phyloP scores from a whole-genome alignment of 2,329 filamentous ascomycete species.

The Plenodomus biglobosus region DNA sequence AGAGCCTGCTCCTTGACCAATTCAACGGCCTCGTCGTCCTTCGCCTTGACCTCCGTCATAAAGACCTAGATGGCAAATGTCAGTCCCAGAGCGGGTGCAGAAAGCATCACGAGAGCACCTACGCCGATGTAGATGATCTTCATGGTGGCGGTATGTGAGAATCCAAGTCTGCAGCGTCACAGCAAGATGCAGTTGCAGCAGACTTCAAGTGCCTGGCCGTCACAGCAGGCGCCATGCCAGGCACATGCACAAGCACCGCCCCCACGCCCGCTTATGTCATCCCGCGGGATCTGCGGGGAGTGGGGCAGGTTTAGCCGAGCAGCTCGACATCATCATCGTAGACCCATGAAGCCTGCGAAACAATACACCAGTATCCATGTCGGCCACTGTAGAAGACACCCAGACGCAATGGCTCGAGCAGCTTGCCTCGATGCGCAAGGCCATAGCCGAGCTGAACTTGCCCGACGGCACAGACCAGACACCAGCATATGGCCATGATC shows the following conservation, averaged over 20 bases:
- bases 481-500: conserved; percentile 58
- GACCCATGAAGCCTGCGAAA: conserved; percentile 10
- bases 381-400: conserved; percentile 43
- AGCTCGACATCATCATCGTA: conserved; percentile 11
- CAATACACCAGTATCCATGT: conserved; percentile 34
- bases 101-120: conserved; percentile 41
- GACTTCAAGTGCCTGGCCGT: not conserved
- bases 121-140: conserved; percentile 88
- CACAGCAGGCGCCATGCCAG: conserved; percentile 4
- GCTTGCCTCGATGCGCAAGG: conserved; percentile 80
- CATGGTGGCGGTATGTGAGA: conserved; percentile 55
- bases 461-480: conserved; percentile 50
- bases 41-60: conserved; percentile 62
- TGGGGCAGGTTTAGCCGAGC: conserved; percentile 26
- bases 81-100: not conserved
- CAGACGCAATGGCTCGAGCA: conserved; percentile 80
- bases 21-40: conserved; percentile 69
- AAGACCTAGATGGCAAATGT: conserved; percentile 61
- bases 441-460: conserved; percentile 71
- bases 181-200: not conserved
- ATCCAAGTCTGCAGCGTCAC: not conserved
- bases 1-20: conserved; percentile 77
- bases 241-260: conserved; percentile 4
- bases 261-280: conserved; percentile 21
- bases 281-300: conserved; percentile 17